Base-by-base conservation (phyloP, 257 asterid species). In the Handroanthus guayacan region DNA sequence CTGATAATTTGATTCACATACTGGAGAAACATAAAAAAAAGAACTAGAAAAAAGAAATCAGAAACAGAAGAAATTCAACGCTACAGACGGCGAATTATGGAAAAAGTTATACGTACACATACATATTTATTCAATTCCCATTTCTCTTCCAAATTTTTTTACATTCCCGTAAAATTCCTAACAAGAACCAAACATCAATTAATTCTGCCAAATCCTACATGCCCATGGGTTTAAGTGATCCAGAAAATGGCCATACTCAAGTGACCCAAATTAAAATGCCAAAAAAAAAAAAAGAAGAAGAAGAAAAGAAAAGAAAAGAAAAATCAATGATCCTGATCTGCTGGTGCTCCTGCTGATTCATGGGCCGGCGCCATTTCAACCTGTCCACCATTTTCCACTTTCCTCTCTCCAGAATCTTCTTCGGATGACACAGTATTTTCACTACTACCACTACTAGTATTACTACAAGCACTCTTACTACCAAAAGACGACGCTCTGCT, bases 401-500 rank as follows among this genome's bases (percentile, higher is more conserved):
- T 62, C 47, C 58, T 81, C 50, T 78, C 81, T 41, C 73, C 86
- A 47, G 39, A 67, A 48, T 83, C 85, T 4, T 72, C 86, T 61
- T 80, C 86, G 0, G 78, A 63, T 3, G 73, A 39, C 58, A 61
- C 58, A 14, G 81, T 68, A 76, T n/a, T 83, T 7, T 83, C 87
- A 13, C 62, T 62, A 31, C 63, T 57, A 16, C 66, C 54, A 55
- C 86, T 74, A 67, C 84, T 39, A 20, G 71, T 69, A 18, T 65
- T 74, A 31, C 71, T 81, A 25, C 84, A 54, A 2, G n/a, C 72
- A 14, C 84, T 77, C 56, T 83, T 82, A 16, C 91, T 89, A 0
- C 98, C 91, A 67, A 92, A 92, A 55, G 97, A 88, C 9, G 95
- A 83, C 8, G 91, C 87, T 52, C 96, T 57, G 36, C 93, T 88